Evolutionary conservation across 805 yeast species (phyloP), one percentile per base, ranked within the genome.

Genomic region (Nakazawaea ishiwadae): DNA sequence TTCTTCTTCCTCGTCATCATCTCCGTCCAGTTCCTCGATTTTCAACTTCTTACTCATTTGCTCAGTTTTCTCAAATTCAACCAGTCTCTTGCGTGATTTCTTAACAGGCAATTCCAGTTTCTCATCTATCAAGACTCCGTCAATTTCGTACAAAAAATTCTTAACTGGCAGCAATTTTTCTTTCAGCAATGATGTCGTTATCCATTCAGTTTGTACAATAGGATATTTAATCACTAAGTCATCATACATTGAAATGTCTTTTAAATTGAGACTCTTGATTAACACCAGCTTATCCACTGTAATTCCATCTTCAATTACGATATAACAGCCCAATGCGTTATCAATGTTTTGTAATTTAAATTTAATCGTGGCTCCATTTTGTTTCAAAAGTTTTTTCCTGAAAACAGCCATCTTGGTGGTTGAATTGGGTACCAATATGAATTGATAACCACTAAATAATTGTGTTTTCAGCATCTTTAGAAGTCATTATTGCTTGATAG

Each of bases 341-440:
- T n/a, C 17, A 5, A 37, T 12, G 5, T 15, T 24, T 4, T 30
- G 34, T 21, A 47, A 30, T 15, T 14, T 36, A 40, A 35, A 42
- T 7, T 26, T 39, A 14, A 59, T 44, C 3, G 15, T 30, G 3
- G 65, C 65, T 4, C 64, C 65, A 28, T 56, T 41, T 12, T 42
- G 37, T 23, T 43, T 41, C 53, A 59, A 61, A 9, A 59, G 43
- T 8, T 48, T 37, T 34, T 50, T 37, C 16, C 55, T 43, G 24
- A 48, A 48, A 10, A 31, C 29, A 3, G 51, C 56, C 2, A 46
- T 36, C n/a, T 37, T 41, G 3, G 51, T 44, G 9, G 43, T 31
- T 7, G 46, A 27, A 16, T 45, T 42, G 2, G 58, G 57, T 3
- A 49, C 46, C 17, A 58, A 37, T 7, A 54, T 37, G 7, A 58